phyloP scores from a whole-genome alignment of 2,329 filamentous ascomycete species.

The Colletotrichum spinosum region DNA sequence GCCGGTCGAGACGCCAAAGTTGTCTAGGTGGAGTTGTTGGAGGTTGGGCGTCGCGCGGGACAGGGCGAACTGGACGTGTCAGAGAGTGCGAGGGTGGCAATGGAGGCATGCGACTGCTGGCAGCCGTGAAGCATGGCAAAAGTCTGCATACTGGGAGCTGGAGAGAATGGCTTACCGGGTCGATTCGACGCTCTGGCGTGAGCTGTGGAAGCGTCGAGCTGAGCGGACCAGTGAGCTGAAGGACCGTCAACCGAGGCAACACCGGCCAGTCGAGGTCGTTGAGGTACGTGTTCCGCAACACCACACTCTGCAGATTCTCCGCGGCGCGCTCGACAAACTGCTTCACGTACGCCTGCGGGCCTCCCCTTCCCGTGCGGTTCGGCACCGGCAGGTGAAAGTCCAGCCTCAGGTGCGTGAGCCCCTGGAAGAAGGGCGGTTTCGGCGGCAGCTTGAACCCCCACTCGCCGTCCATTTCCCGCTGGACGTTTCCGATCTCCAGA shows the following conservation, averaged over 20 bases:
- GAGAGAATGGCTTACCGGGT: slow-evolving; percentile 15
- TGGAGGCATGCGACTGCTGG: no score
- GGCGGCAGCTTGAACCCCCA: slow-evolving; percentile 36
- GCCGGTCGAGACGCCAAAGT: slow-evolving; percentile 33
- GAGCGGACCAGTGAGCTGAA: slow-evolving; percentile 28
- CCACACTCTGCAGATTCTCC: slow-evolving; percentile 22
- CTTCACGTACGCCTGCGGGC: slow-evolving; percentile 26
- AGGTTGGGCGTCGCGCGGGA: slow-evolving; percentile 33
- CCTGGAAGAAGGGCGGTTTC: slow-evolving; percentile 29
- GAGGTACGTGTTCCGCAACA: slow-evolving; percentile 25
- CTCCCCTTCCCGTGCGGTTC: slow-evolving; percentile 19
- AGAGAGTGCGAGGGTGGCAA: neutral
- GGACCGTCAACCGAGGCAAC: slow-evolving; percentile 30
- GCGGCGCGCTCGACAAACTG: slow-evolving; percentile 27
- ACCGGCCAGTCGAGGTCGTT: slow-evolving; percentile 33
- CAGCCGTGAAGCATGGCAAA: no score
- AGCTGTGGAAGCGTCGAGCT: slow-evolving; percentile 21
- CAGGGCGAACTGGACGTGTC: slow-evolving; percentile 19
- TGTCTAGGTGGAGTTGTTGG: slow-evolving; percentile 31
- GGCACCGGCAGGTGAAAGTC: slow-evolving; percentile 17
- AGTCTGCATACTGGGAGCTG: no score
- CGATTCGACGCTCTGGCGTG: slow-evolving; percentile 25
- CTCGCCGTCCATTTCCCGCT: slow-evolving; percentile 26
- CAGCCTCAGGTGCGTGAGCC: slow-evolving; percentile 20
- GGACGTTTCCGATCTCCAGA: slow-evolving; percentile 31